These are phyloP conservation scores for Phaeosphaeriaceae sp. DNA, from an alignment of 2,329 filamentous ascomycete species.

Conservation along the genomic window DNA sequence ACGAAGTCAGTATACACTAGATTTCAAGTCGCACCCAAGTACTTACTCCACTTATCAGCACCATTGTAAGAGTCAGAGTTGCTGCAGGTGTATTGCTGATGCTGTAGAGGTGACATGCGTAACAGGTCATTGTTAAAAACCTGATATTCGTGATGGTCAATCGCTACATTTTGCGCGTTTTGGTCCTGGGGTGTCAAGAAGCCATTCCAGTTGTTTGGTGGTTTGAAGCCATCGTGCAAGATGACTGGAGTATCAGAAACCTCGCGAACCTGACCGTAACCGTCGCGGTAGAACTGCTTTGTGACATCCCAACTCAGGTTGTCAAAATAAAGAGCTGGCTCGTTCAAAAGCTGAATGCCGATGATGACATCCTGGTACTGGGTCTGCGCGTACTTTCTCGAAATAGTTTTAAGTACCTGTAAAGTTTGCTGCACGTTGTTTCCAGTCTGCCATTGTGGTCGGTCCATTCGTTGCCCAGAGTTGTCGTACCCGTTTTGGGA, in stretches of 20 bases:
- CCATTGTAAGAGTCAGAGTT: conserved; percentile 57
- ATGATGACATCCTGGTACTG: conserved; percentile 65
- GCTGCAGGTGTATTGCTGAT: conserved; percentile 63
- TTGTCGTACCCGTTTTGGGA: conserved; percentile 69
- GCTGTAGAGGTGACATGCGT: conserved; percentile 57
- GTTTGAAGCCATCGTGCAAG: conserved; percentile 64
- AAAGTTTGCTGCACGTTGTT: conserved; percentile 60
- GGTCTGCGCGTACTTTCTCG: conserved; percentile 61
- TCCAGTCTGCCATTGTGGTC: conserved; percentile 55
- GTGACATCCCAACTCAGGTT: conserved; percentile 54
- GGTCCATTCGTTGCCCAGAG: conserved; percentile 58
- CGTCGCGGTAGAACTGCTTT: conserved; percentile 62
- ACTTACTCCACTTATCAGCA: conserved; percentile 64
- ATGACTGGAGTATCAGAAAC: conserved; percentile 59
- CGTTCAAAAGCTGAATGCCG: conserved; percentile 64
- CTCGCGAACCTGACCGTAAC: conserved; percentile 56
- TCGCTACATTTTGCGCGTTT: conserved; percentile 60
- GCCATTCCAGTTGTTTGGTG: conserved; percentile 65
- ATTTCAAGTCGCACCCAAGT: background rate
- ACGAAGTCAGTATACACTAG: background rate
- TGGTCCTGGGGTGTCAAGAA: conserved; percentile 61
- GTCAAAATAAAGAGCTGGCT: conserved; percentile 56
- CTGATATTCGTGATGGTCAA: conserved; percentile 75
- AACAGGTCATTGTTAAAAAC: conserved; percentile 63
- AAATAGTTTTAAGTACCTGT: conserved; percentile 63